Base-by-base conservation (phyloP, 148 eudicot genomes). In the Persicaria maculosa region DNA sequence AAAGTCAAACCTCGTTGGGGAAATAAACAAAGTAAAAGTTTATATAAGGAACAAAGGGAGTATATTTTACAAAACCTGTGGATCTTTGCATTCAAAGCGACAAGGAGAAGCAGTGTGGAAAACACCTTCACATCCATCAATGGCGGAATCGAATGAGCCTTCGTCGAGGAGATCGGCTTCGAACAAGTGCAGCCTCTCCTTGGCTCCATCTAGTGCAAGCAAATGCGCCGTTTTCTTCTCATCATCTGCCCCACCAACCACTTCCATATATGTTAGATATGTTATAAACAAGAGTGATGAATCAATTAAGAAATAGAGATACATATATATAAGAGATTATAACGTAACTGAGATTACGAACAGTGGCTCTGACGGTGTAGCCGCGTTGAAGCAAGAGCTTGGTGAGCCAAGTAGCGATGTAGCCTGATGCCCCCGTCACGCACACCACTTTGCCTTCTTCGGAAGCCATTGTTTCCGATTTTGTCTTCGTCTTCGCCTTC, bases 351-450 rank as follows among this genome's bases (percentile, higher is more conserved):
- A 31, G 40, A 31, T 31, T 3, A 31, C 40, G 40, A 1, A 31
- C 40, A 31, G 40, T 31, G 40, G 40, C 40, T 47, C 73, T 74
- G 36, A 83, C 82, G 1, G 75, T 45, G 72, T 83, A 79, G 59
- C 80, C 80, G 1, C 82, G 82, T 2, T 74, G 58, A 19, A 83
- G 82, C 76, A 83, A 77, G 50, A 79, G 75, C 52, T 83, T 83
- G 36, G 79, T 73, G 1, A 83, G 68, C 85, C 85, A 83, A 22
- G 85, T 79, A 72, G 80, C 85, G 12, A 83, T 74, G 72, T 71
- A 83, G 45, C 85, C 85, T 7, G 82, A 77, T 9, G 80, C 85
- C 22, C 85, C 85, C 14, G 85, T 83, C 16, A 83, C 83, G 72
- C 85, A 83, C 11, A 83, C 85, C 52, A 44, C 74, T 75, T 50